Evolutionary conservation across 768 basidiomycete species (phyloP).

Genomic region (Tulasnella sp.): DNA sequence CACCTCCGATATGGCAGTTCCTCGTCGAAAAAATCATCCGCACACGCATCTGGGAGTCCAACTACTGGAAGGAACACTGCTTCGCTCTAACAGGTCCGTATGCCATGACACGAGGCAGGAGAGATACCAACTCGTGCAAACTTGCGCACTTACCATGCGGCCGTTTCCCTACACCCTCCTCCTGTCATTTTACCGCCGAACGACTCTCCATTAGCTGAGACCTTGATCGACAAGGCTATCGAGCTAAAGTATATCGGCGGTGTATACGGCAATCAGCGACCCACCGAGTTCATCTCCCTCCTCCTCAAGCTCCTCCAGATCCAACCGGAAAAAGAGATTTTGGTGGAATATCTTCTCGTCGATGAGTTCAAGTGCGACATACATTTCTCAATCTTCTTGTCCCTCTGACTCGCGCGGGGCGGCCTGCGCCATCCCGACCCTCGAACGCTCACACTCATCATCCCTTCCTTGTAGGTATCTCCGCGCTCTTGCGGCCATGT

Average conservation of each 20-base stretch:
- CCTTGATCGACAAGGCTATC: constrained; percentile 87
- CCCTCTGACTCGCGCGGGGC: background rate
- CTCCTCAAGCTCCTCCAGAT: constrained; percentile 92
- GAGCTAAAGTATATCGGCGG: constrained; percentile 78
- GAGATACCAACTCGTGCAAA: constrained; percentile 2
- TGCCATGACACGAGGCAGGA: background rate
- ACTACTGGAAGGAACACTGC: constrained; percentile 98
- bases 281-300: constrained; percentile 88
- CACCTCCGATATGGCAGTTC: constrained; percentile 45
- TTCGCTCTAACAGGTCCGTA: constrained; percentile 84
- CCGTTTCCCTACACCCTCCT: background rate
- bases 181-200: background rate
- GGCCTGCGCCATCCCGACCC: constrained; percentile 5
- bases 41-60: constrained; percentile 88
- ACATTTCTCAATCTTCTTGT: background rate
- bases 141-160: constrained; percentile 17
- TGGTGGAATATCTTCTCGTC: constrained; percentile 88
- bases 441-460: background rate
- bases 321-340: constrained; percentile 95
- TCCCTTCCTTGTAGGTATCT: constrained; percentile 56
- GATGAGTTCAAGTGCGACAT: constrained; percentile 95
- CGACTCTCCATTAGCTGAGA: constrained; percentile 77
- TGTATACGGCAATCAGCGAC: constrained; percentile 89
- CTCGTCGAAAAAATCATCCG: constrained; percentile 95
- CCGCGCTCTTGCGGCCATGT: constrained; percentile 85